Percentiles rank a stretch among this genome's conserved stretches.
These are phyloP conservation scores for Aspergillus bertholletiae DNA, from an alignment of 495 filamentous ascomycete genomes.

Conservation along the genomic window DNA sequence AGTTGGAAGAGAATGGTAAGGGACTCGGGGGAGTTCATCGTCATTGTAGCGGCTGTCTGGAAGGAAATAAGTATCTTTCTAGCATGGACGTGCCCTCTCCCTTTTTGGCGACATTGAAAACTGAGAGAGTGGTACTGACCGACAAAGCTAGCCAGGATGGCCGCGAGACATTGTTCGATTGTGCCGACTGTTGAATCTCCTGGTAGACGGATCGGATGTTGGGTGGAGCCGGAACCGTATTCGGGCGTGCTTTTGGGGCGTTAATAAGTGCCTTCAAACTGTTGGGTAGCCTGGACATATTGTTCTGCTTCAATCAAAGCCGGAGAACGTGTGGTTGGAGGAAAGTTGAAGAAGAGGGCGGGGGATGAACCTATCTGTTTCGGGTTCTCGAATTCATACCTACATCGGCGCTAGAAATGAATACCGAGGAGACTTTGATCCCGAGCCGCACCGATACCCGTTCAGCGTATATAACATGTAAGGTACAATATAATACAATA, in stretches of 20 bases:
- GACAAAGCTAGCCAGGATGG: constrained; percentile 65
- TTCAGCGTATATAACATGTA: neutral
- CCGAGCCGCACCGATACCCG: neutral
- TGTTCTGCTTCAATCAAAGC: too few species aligned
- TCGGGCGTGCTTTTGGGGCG: constrained; percentile 60
- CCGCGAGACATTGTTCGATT: constrained; percentile 50
- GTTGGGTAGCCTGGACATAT: constrained; percentile 68
- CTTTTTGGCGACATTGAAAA: neutral
- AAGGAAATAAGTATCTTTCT: neutral
- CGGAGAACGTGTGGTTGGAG: too few species aligned
- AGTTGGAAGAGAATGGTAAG: constrained; percentile 52
- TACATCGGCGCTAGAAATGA: neutral
- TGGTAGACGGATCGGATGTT: constrained; percentile 58
- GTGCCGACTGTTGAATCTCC: constrained; percentile 53
- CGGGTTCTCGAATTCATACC: too few species aligned
- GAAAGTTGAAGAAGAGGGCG: too few species aligned
- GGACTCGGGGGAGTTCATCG: constrained; percentile 69
- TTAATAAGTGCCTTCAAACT: constrained; percentile 71
- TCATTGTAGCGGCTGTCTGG: constrained; percentile 69
- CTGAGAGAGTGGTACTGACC: constrained; percentile 31
- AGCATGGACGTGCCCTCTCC: too few species aligned
- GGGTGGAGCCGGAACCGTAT: constrained; percentile 59
- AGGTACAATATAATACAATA: too few species aligned
- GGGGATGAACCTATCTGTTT: neutral
- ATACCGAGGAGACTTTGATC: neutral